phyloP scores from a whole-genome alignment of 768 basidiomycete genomes.

The Termitomyces heimii region DNA sequence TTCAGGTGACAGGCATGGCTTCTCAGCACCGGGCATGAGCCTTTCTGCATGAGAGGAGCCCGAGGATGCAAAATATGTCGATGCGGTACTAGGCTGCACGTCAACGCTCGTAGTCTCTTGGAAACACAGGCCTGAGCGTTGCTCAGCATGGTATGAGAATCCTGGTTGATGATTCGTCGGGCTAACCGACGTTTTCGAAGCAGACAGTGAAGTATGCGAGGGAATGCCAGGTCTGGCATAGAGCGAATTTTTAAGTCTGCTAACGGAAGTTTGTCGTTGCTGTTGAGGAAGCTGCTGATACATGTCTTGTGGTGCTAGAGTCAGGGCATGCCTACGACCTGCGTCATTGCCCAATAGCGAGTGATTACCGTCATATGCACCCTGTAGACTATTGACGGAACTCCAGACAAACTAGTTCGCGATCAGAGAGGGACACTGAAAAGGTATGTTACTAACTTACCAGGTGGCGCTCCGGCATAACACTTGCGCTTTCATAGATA shows the following conservation, averaged over 20 bases:
- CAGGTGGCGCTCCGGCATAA: slow-evolving; percentile 4
- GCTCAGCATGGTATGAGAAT: not conserved
- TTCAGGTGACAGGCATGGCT: not conserved
- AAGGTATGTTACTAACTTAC: not conserved
- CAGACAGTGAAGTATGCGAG: not conserved
- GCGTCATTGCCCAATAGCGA: not conserved
- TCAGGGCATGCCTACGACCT: not conserved
- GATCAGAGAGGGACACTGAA: not conserved
- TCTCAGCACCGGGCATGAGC: not conserved
- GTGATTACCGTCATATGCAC: not conserved
- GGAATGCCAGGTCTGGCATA: not conserved
- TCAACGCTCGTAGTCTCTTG: not conserved
- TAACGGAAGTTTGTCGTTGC: not conserved
- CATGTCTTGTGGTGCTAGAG: not conserved
- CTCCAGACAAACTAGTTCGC: not conserved
- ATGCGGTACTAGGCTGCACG: not conserved
- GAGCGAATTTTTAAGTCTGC: not conserved
- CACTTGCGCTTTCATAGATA: not conserved
- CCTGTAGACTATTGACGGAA: not conserved
- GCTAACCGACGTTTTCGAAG: not conserved
- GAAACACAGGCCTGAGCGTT: not conserved
- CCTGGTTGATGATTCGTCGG: not conserved
- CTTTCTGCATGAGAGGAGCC: not conserved
- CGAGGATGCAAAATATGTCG: not conserved
- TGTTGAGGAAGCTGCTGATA: not conserved